Percentiles rank a stretch among this genome's conserved stretches.
phyloP scores from a whole-genome alignment of 192 early-diverging fungal species.

The Mortierella alpina region DNA sequence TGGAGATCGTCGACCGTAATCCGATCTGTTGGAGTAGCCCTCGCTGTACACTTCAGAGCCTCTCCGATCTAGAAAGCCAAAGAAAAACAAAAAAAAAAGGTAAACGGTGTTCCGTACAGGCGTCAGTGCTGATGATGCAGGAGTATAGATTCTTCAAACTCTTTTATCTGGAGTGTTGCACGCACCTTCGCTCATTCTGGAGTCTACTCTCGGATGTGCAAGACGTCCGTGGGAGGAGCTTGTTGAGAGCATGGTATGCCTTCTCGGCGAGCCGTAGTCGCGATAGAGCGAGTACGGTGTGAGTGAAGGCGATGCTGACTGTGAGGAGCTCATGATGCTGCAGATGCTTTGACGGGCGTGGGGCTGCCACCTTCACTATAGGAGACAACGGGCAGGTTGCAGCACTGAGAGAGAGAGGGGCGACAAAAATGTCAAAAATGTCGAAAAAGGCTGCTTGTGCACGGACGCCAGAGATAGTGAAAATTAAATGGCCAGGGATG shows the following conservation, averaged over 20 bases:
- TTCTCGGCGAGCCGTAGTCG: not conserved
- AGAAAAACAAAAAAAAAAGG: too few species aligned
- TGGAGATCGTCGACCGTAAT: conserved; percentile 10
- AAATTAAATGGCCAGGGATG: too few species aligned
- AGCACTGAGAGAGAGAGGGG: too few species aligned
- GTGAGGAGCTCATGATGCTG: conserved; percentile 12
- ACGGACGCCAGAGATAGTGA: too few species aligned
- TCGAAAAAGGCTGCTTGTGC: too few species aligned
- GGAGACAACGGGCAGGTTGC: not conserved
- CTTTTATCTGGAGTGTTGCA: not conserved
- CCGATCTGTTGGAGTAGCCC: conserved; percentile 28
- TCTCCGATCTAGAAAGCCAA: not conserved
- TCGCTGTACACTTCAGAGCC: conserved; percentile 46
- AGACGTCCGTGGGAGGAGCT: conserved; percentile 16
- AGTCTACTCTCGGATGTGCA: conserved; percentile 6
- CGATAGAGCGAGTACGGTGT: conserved; percentile 15
- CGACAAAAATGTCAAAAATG: too few species aligned
- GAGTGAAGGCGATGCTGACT: not conserved
- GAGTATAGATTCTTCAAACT: too few species aligned
- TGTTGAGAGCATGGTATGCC: conserved; percentile 14
- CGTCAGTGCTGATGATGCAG: too few species aligned
- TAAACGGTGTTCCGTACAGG: too few species aligned
- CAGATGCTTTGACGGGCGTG: not conserved
- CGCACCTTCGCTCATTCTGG: conserved; percentile 31
- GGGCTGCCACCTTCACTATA: not conserved